Evolutionary conservation across 805 yeast genomes (phyloP).

Genomic region (Metschnikowia continentalis): DNA sequence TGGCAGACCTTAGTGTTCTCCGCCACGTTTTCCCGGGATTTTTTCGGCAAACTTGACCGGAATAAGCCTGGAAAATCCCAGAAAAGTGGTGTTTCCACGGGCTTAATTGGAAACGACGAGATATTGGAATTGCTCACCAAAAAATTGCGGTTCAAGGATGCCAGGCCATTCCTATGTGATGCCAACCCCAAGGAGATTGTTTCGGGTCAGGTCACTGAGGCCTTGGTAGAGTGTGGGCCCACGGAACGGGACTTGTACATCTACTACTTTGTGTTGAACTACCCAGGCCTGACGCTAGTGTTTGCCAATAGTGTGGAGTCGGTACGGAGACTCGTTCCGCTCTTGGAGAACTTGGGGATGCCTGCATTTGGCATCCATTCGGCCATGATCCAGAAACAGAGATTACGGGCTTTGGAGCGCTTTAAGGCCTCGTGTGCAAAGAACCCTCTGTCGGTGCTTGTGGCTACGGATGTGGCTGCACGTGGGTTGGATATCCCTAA

Average conservation of each 20-base stretch:
- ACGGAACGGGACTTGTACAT: conserved; percentile 84
- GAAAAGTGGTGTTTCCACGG: conserved; percentile 5
- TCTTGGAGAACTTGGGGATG: conserved; percentile 63
- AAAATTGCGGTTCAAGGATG: conserved; percentile 67
- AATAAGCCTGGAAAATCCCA: conserved; percentile 10
- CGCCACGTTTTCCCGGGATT: conserved; percentile 83
- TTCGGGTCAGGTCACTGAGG: conserved; percentile 72
- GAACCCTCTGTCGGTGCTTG: conserved; percentile 58
- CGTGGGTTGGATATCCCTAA: conserved; percentile 91
- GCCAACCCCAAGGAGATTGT: conserved; percentile 82
- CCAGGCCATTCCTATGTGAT: conserved; percentile 69
- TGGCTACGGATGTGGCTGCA: conserved; percentile 98
- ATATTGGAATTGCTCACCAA: conserved; percentile 61
- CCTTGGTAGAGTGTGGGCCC: conserved; percentile 87
- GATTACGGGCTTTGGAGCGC: conserved; percentile 79
- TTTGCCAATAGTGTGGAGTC: conserved; percentile 95
- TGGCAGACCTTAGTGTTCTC: conserved; percentile 92
- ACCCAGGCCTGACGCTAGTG: conserved; percentile 84
- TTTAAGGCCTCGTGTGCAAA: conserved; percentile 53
- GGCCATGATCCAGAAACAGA: conserved; percentile 90
- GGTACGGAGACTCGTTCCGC: conserved; percentile 79
- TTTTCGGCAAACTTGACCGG: conserved; percentile 68
- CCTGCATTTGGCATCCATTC: conserved; percentile 82
- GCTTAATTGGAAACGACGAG: conserved; percentile 47
- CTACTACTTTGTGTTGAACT: conserved; percentile 80